Evolutionary conservation across 148 eudicot genomes (phyloP).

Genomic region (Camellia granthamiana): DNA sequence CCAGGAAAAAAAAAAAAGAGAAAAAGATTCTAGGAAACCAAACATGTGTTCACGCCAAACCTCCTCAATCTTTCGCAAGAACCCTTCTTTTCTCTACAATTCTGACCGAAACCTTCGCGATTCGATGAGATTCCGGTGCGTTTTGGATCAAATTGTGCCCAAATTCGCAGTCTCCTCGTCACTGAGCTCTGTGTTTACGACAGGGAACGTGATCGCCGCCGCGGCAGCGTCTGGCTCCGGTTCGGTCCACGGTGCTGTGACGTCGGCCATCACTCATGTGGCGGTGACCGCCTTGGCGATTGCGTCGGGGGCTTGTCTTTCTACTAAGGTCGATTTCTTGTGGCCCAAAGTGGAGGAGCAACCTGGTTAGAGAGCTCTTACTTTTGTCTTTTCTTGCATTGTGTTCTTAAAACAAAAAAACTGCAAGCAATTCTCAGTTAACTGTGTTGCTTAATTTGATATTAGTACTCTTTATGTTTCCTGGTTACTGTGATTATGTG

Average conservation of each 20-base stretch:
- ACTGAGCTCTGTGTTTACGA: constrained; percentile 32
- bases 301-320: constrained; percentile 92
- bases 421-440: too few relatives aligned
- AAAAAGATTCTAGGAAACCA: neutral
- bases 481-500: neutral
- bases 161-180: constrained; percentile 47
- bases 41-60: constrained; percentile 22
- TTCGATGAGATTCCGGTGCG: constrained; percentile 26
- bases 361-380: constrained; percentile 56
- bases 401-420: neutral
- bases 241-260: constrained; percentile 63
- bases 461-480: neutral
- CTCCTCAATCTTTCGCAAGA: constrained; percentile 21
- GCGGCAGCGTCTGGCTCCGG: constrained; percentile 44
- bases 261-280: constrained; percentile 82
- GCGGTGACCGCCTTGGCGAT: constrained; percentile 96
- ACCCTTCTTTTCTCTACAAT: neutral
- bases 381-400: neutral
- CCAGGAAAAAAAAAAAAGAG: too few relatives aligned
- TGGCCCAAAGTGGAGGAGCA: constrained; percentile 79
- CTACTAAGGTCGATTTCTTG: constrained; percentile 79
- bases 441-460: neutral
- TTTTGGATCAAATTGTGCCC: constrained; percentile 28
- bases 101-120: constrained; percentile 10
- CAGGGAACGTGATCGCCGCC: constrained; percentile 54